phyloP scores from a whole-genome alignment of 2,329 filamentous ascomycete genomes.

The Tricladium varicosporioides region DNA sequence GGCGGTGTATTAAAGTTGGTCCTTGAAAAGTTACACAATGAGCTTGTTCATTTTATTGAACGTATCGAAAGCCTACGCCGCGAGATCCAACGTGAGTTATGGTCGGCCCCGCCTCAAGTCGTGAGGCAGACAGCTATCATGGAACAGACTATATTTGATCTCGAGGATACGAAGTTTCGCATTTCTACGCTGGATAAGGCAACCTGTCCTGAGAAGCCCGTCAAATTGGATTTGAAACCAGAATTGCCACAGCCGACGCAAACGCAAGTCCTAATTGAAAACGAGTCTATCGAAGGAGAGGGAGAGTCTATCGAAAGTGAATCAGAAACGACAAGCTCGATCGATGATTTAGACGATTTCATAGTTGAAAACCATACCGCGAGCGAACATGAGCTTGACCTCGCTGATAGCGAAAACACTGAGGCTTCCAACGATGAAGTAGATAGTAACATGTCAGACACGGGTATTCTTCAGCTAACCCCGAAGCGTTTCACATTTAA shows the following conservation, averaged over 20 bases:
- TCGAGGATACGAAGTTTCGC: slow-evolving; percentile 51
- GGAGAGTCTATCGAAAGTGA: slow-evolving; percentile 27
- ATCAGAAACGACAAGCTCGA: slow-evolving; percentile 33
- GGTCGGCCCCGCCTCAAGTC: slow-evolving; percentile 52
- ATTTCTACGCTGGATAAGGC: slow-evolving; percentile 45
- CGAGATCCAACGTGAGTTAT: slow-evolving; percentile 52
- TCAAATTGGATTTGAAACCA: no score
- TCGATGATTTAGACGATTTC: slow-evolving; percentile 48
- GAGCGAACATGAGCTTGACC: slow-evolving; percentile 21
- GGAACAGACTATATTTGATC: slow-evolving; percentile 63
- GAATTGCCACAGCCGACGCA: background rate
- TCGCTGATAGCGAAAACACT: slow-evolving; percentile 24
- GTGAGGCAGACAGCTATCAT: slow-evolving; percentile 55
- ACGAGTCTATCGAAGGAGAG: slow-evolving; percentile 14
- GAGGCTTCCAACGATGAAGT: slow-evolving; percentile 10
- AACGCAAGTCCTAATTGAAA: slow-evolving; percentile 1
- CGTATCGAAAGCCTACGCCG: slow-evolving; percentile 56
- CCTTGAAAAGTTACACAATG: slow-evolving; percentile 43
- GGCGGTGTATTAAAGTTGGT: slow-evolving; percentile 37
- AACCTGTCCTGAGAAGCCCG: slow-evolving; percentile 38
- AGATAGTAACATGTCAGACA: slow-evolving; percentile 11
- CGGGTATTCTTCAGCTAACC: slow-evolving; percentile 1
- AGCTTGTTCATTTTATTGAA: slow-evolving; percentile 41
- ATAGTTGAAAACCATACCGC: slow-evolving; percentile 39
- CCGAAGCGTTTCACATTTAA: background rate